Base-by-base conservation (phyloP, 768 basidiomycete species). In the Trametes coccinea region DNA sequence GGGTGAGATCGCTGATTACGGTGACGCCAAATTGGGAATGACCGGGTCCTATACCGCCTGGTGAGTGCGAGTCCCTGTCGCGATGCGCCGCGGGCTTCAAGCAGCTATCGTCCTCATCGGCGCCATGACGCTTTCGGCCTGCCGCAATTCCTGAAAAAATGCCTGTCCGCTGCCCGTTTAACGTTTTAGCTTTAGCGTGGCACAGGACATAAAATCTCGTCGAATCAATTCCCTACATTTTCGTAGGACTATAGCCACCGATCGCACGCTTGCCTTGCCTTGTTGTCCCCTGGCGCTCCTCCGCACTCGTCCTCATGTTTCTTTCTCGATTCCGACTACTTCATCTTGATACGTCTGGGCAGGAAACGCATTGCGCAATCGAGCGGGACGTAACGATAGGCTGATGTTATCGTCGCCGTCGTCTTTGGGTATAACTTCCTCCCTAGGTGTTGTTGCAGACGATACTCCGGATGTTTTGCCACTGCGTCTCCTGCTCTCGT, bases 121-220 rank as follows among this genome's bases (percentile, higher is more conserved):
- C 51, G 55, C 46, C 30, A 48, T 44, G 16, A 49, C 59, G 59
- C 17, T 40, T 57, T 54, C 10, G 40, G 34, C 29, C 64, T 59
- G 17, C 48, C 46, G 55, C 46, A 39, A 41, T 54, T 59, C 27
- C 52, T 17, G 33, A 45, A 27, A 54, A 57, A 48, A 22, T 33
- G 14, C 50, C 41, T 10, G 43, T 50, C 13, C 52, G 59, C 31
- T 50, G 52, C 34, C 53, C 58, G 69, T 66, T 72, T 70, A 72
- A 68, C 68, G 66, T 72, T 72, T 72, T 72, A 72, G 69, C 71
- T 72, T 72, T 70, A 66, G 68, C 60, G 66, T 72, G 62, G 62
- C 63, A 56, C 62, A 58, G 62, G 62, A 58, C 55, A 64, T 9
- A 43, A 43, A 43, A 70, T 67, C 56, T 50, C n/a, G 16, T 61